Base-by-base conservation (phyloP, 495 filamentous ascomycete genomes). In the Lasiosphaeris hirsuta region DNA sequence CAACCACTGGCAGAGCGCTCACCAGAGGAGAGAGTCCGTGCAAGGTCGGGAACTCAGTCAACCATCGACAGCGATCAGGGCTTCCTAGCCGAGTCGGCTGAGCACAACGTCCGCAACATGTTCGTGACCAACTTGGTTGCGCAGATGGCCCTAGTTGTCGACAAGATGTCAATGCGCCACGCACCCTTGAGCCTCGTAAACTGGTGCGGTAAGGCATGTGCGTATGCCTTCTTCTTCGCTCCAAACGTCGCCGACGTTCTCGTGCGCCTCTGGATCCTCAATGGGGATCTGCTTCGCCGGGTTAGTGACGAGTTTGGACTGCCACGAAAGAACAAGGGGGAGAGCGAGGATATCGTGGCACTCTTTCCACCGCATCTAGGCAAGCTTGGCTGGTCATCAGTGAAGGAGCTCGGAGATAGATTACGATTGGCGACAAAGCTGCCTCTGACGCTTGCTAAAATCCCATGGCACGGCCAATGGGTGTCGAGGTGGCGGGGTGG, bases 201-300 rank as follows among this genome's bases (percentile, higher is more conserved):
- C 35, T 98, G 96, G 73, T 94, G 90, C 66, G 94, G 93, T 50
- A 97, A 95, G 71, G 90, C 91, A 13, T 89, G 86, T 63, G 94
- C 94, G 8, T 97, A 96, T 71, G 94, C 94, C 36, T 98, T 96
- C 72, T 95, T 94, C 67, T 97, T 96, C 69, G 94, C 90, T 39
- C 88, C 92, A 0, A 91, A 91, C 14, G 81, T 96, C 54, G 88
- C 91, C 38, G 92, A 97, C 63, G 83, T 93, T 39, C 78, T 97
- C 51, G 84, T 96, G 30, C 81, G 90, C 23, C 72, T 97, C 19
- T 96, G 93, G 94, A 83, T 84, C 40, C 76, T 88, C 34, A 81
- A 84, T 18, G 69, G 83, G 7, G 83, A 82, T 53, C 68, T 79
- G 33, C 78, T 96, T 61, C 84, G 88, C 55, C 84, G 90, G 38